phyloP scores from a whole-genome alignment of 2,329 filamentous ascomycete genomes.

The Fusarium redolens region DNA sequence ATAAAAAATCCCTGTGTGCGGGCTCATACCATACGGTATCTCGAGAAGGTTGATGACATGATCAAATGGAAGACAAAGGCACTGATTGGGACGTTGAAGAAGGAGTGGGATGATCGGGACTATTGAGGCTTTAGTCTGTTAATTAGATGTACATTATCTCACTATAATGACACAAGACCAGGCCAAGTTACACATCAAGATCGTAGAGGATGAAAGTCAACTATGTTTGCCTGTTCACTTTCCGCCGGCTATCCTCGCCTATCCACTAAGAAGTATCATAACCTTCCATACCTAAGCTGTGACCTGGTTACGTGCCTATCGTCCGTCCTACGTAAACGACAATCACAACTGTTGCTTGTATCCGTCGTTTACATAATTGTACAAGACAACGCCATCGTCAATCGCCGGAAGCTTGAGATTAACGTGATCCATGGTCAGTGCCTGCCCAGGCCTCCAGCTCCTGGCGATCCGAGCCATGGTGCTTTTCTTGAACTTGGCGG shows the following conservation, averaged over 20 bases:
- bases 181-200: too few species aligned
- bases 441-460: neutral
- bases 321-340: neutral
- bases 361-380: neutral
- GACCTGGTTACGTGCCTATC: neutral
- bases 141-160: too few species aligned
- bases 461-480: neutral
- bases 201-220: too few species aligned
- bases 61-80: slow-evolving; percentile 9
- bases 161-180: too few species aligned
- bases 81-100: neutral
- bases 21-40: neutral
- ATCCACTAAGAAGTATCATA: too few species aligned
- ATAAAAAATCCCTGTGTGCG: neutral
- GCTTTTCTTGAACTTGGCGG: neutral
- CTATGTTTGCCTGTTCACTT: too few species aligned
- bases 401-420: neutral
- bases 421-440: neutral
- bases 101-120: neutral
- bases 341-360: neutral
- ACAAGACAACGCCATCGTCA: neutral
- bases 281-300: too few species aligned
- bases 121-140: too few species aligned
- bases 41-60: neutral
- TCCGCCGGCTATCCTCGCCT: too few species aligned